These are phyloP conservation scores for Termitomyces sp. DNA, from an alignment of 768 basidiomycete species.

Conservation along the genomic window DNA sequence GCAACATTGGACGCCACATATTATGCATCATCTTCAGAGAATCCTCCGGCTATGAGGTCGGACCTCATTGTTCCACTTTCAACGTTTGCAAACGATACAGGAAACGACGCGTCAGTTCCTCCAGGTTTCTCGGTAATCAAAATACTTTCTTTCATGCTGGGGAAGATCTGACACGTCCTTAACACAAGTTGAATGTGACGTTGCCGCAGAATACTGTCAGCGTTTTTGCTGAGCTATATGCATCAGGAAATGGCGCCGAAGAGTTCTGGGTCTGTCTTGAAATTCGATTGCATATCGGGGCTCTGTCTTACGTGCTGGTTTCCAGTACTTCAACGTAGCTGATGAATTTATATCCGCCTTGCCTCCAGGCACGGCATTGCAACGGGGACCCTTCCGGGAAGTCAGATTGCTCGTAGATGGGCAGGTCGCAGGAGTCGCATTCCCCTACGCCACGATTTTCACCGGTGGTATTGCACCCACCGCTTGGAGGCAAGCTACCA, in stretches of 20 bases:
- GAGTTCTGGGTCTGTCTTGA: constrained; percentile 65
- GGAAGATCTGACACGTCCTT: background rate
- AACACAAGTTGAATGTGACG: constrained; percentile 55
- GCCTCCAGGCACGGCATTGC: constrained; percentile 35
- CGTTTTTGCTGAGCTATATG: constrained; percentile 66
- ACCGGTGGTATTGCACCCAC: constrained; percentile 71
- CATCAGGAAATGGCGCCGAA: constrained; percentile 49
- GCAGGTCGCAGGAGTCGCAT: constrained; percentile 39
- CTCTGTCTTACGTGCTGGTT: background rate
- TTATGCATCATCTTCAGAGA: constrained; percentile 47
- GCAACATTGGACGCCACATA: constrained; percentile 69
- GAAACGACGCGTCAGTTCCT: constrained; percentile 68
- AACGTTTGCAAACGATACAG: constrained; percentile 55
- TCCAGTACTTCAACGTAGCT: constrained; percentile 64
- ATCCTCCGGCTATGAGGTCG: constrained; percentile 56
- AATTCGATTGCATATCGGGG: background rate
- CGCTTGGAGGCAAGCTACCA: constrained; percentile 50
- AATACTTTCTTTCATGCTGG: background rate
- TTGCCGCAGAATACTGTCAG: constrained; percentile 65
- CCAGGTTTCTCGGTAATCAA: constrained; percentile 58
- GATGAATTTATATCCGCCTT: constrained; percentile 52
- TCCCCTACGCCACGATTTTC: constrained; percentile 58
- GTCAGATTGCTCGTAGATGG: constrained; percentile 42
- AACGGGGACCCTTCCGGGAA: constrained; percentile 48
- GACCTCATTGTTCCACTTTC: constrained; percentile 67